phyloP scores from a whole-genome alignment of 441 rosid species.

The Dalechampia spathulata region DNA sequence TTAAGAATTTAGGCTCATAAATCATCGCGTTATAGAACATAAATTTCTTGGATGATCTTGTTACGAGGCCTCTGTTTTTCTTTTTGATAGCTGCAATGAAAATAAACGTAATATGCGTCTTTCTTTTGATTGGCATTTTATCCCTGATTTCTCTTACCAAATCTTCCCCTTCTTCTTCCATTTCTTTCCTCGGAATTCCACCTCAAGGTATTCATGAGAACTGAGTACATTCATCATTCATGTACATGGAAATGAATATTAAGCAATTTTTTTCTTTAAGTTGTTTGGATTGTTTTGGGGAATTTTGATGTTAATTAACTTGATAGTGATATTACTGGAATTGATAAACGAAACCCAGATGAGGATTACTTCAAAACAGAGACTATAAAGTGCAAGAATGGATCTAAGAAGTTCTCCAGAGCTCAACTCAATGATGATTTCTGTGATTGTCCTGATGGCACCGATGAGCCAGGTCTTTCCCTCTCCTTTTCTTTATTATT shows the following conservation, averaged over 20 bases:
- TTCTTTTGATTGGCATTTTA: neutral
- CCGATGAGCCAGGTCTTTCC: constrained; percentile 74
- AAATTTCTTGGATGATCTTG: no score
- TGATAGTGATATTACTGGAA: neutral
- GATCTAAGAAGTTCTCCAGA: constrained; percentile 63
- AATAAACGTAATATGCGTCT: neutral
- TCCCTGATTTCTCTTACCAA: constrained; percentile 4
- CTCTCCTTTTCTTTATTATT: neutral
- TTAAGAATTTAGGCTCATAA: no score
- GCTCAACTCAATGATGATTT: constrained; percentile 80
- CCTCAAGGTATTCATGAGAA: constrained; percentile 13
- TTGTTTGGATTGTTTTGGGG: neutral
- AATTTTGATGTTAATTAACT: neutral
- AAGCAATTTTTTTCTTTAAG: no score
- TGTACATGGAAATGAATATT: no score
- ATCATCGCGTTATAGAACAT: no score
- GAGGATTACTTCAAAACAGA: constrained; percentile 51
- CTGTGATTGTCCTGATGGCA: constrained; percentile 79
- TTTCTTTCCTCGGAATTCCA: constrained; percentile 16
- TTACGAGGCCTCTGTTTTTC: no score
- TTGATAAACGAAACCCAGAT: constrained; percentile 32
- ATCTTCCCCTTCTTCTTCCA: constrained; percentile 10
- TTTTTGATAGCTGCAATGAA: no score
- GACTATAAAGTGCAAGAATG: constrained; percentile 58
- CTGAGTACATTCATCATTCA: neutral